Conservation (phyloP, 1,284 basidiomycete species). For the Austropuccinia psidii region DNA sequence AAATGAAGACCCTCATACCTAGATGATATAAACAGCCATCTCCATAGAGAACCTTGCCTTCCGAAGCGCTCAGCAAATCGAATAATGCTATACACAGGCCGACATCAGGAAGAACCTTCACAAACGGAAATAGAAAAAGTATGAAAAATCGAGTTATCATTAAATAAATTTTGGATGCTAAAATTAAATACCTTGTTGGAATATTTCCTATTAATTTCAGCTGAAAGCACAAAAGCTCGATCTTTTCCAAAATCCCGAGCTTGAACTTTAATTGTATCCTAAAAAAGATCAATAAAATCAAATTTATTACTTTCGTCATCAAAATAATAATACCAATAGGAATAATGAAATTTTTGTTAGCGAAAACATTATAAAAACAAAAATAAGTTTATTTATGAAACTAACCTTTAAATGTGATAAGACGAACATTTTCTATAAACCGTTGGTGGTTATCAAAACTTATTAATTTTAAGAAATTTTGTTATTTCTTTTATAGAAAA, state of each 20-base stretch:
- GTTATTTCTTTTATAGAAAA: too few relatives aligned
- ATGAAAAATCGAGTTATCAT: neutral
- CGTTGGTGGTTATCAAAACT: too few relatives aligned
- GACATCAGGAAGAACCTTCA: slow-evolving; percentile 28
- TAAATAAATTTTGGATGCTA: neutral
- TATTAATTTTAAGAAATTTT: too few relatives aligned
- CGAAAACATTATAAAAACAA: neutral
- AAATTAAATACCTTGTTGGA: slow-evolving; percentile 12
- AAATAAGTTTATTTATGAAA: too few relatives aligned
- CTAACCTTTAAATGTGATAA: slow-evolving; percentile 5
- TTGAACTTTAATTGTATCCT: slow-evolving; percentile 33
- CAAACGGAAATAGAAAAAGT: neutral
- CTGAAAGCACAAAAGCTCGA: slow-evolving; percentile 13
- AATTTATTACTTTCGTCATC: neutral
- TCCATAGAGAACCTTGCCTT: slow-evolving; percentile 35
- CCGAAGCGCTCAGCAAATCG: slow-evolving; percentile 22
- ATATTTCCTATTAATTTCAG: slow-evolving; percentile 33
- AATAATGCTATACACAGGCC: slow-evolving; percentile 29
- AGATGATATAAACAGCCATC: slow-evolving; percentile 34
- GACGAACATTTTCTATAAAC: slow-evolving; percentile 15
- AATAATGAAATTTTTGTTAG: too few relatives aligned
- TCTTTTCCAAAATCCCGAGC: slow-evolving; percentile 34
- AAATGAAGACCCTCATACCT: neutral
- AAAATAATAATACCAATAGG: neutral
- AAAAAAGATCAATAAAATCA: neutral